Base-by-base conservation (phyloP, 495 filamentous ascomycete genomes). In the Acidiella bohemica region DNA sequence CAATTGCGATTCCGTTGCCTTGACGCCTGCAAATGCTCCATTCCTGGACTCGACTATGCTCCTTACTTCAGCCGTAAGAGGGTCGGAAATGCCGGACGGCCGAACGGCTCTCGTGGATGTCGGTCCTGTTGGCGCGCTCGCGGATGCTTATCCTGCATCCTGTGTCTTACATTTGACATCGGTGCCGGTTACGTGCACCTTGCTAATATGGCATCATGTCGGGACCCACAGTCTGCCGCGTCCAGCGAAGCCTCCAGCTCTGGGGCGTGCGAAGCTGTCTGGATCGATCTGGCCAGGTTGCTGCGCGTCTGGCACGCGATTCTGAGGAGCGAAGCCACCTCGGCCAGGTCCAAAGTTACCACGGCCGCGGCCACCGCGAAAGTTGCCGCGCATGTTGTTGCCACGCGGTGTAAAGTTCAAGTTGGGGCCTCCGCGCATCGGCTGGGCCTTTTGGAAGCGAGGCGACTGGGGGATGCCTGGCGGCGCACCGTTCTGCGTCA, bases 201-300 rank as follows among this genome's bases (percentile, higher is more conserved):
- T 9, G 16, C 25, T 8, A n/a, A 28, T 25, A 5, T 19, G 36
- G 4, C 9, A 11, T 42, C 28, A 51, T 14, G 24, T 42, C 23
- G 47, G 47, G 1, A 46, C 47, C 47, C 47, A 51, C 18, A 51
- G 38, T 33, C 42, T 51, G 18, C 42, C 41, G 10, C 47, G 34
- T 4, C 31, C 30, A 24, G 41, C 44, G 17, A 29, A 41, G 2
- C 34, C 38, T 14, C 37, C 34, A 21, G 42, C 37, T 4, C 47
- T 26, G 19, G 47, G 47, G 1, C 47, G 30, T 7, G 23, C 16
- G 34, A 51, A 51, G 25, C 42, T 46, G 23, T 51, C 48, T 21
- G 47, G 47, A 17, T 51, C 47, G 28, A 51, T 51, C 34, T 41
- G 47, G 8, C 45, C 32, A 14, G 12, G 21, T 14, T 18, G 11